Evolutionary conservation across 2,329 filamentous ascomycete species (phyloP), one percentile per base, ranked within the genome.

Genomic region (Canariomyces notabilis): DNA sequence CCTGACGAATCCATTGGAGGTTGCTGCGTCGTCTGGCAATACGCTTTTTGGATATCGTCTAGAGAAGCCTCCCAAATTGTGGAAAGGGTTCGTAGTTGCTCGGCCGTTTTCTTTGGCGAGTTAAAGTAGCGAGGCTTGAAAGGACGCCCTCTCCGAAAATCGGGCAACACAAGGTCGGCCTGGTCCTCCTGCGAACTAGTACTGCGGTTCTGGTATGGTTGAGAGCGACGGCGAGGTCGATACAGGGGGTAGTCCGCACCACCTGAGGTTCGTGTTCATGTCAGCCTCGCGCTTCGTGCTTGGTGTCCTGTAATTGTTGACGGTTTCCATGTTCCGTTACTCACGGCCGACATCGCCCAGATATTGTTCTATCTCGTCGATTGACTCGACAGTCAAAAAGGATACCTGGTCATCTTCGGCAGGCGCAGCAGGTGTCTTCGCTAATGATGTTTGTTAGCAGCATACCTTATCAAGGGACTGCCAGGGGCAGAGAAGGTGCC

Each of bases 331-430:
- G 34, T 12, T 36, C 5, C 5, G n/a, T 14, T n/a, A 48, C 52
- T 44, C 31, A 54, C 52, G 42, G 6, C 42, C 43, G 16, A 54
- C 36, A 22, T 54, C 52, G 1, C 52, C 52, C 3, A 54, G 31
- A 4, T n/a, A n/a, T n/a, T 39, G 31, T 44, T 52, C 52, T 5
- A 52, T 50, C 34, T 54, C 37, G 5, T 36, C n/a, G 18, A 54
- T 49, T 8, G 22, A 40, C 14, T 50, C 33, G 12, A 16, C n/a
- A 7, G 6, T 39, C 7, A 14, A 7, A 3, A 33, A 9, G 14
- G 8, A 6, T 8, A 3, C 32, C 32, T 18, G 14, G 4, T n/a
- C 12, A 15, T 33, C 26, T 15, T 33, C 14, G n/a, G 26, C 14
- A 29, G 26, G 4, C 9, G 7, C 26, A 29, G 26, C 26, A 29